Conservation (phyloP, 306 rosid genomes). For the Corylus avellana region DNA sequence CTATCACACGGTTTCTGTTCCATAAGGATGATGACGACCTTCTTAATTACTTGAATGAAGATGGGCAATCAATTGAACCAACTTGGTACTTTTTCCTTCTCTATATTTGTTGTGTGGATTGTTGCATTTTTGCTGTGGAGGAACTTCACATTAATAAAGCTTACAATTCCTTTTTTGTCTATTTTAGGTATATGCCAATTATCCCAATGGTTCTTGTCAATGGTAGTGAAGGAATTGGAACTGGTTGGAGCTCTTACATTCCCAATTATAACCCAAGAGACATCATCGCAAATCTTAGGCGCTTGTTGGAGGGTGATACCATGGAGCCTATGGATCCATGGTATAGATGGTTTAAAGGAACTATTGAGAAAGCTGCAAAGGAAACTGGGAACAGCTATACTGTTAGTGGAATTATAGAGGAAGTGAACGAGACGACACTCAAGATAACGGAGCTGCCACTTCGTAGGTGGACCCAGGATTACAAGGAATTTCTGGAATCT, state of each 20-base stretch:
- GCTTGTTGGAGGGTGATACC: constrained; percentile 54
- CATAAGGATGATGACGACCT: constrained; percentile 81
- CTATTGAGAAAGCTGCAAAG: constrained; percentile 64
- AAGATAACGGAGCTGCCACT: constrained; percentile 77
- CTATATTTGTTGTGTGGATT: neutral
- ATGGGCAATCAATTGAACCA: constrained; percentile 84
- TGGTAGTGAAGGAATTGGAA: constrained; percentile 96
- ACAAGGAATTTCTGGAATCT: constrained; percentile 81
- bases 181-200: constrained; percentile 76
- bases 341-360: constrained; percentile 84
- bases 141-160: neutral
- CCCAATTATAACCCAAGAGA: constrained; percentile 96
- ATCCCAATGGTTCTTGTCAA: constrained; percentile 90
- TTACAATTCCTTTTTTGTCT: neutral
- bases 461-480: constrained; percentile 94
- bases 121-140: neutral
- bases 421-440: constrained; percentile 58
- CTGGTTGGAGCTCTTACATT: constrained; percentile 89
- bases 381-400: constrained; percentile 55
- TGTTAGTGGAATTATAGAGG: constrained; percentile 66
- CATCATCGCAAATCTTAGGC: constrained; percentile 71
- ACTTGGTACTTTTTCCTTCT: constrained; percentile 53
- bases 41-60: constrained; percentile 89
- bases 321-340: constrained; percentile 96
- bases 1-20: constrained; percentile 71